Evolutionary conservation across 2,329 filamentous ascomycete species (phyloP), one percentile per base, ranked within the genome.

Genomic region (Epichloe hybrida): DNA sequence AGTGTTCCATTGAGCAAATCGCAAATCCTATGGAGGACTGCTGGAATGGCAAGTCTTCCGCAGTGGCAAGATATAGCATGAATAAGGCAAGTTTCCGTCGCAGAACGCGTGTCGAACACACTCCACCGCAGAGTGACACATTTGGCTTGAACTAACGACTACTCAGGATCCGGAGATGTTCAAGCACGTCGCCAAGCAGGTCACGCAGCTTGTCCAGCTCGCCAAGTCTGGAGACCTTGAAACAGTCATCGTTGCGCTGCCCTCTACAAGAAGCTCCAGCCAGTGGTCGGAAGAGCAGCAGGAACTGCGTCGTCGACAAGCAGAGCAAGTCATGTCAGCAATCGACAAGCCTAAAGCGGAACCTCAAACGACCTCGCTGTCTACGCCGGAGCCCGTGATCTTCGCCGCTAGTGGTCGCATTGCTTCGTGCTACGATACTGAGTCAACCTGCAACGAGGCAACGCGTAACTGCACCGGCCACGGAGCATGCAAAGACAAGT

Each of bases 381-480:
- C 57, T 36, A 45, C 17, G 52, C 54, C 48, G 15, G 49, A 64
- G 49, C 60, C 67, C 42, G 63, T 69, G 50, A 61, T 67, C 49
- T 65, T 60, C 55, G 61, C 68, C 48, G 61, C 68, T 52, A 61
- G 66, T 54, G 59, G 66, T 38, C 56, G 72, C 23, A 74, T 90
- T 45, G 84, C 86, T 6, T 69, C 80, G 44, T 97, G 91, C 75
- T 91, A 94, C 73, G 65, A 73, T 49, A 83, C 82, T 2, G 69
- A 81, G 58, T 79, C 82, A 40, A 72, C 76, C 52, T 97, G 91
- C 69, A 69, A 76, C 47, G 74, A 75, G 52, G 72, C 71, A 40
- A 98, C 93, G 2, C 77, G 80, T 59, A 81, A 80, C 63, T 98
- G 93, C 75, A 88, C 85, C 13, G 81, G 84, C 50, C 89, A 93